Evolutionary conservation across 2,329 filamentous ascomycete species (phyloP), one percentile per base, ranked within the genome.

Genomic region (Madurella mycetomatis): DNA sequence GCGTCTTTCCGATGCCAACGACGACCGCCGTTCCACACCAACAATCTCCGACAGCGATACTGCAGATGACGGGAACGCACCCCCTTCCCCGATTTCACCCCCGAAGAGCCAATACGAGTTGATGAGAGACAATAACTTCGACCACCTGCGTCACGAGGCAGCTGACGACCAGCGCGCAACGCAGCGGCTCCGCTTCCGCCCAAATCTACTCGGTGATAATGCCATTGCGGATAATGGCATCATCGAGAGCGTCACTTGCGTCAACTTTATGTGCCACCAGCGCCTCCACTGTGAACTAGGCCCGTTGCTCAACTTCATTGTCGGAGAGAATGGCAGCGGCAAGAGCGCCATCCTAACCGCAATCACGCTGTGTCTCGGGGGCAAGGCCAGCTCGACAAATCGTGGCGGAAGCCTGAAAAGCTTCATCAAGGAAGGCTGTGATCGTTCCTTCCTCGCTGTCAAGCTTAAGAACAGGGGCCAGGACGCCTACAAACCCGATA

Each of bases 261-360:
- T 84, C 63, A 96, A 96, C 69, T 97, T 97, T 72, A 97, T 97
- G 94, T 97, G 92, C 66, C 94, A 99, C 69, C 78, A 84, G 43
- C 85, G 86, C 52, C 80, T 97, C 16, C 83, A 87, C 42, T 88
- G 95, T 56, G 82, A 87, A 53, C 78, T 99, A n/a, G 94, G 94
- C 0, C 94, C 94, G 0, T 76, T 96, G 39, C 95, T 99, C 70
- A 99, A 99, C 71, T 99, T 99, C 72, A 92, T 99, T 58, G 92
- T 96, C 52, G 94, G 94, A 15, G 91, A 96, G 70, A 99, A 99
- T 67, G 94, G 94, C 32, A 97, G 92, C 67, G 94, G 94, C 37
- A 99, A 99, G 75, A 99, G 94, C 69, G 94, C 94, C 2, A 87
- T 97, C 13, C 75, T 99, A 30, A 97, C 94, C 0, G 94, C 91